Percentiles rank a stretch among this genome's conserved stretches.
phyloP scores from a whole-genome alignment of 1,139 yeast genomes.

The Geotrichum siamense region DNA sequence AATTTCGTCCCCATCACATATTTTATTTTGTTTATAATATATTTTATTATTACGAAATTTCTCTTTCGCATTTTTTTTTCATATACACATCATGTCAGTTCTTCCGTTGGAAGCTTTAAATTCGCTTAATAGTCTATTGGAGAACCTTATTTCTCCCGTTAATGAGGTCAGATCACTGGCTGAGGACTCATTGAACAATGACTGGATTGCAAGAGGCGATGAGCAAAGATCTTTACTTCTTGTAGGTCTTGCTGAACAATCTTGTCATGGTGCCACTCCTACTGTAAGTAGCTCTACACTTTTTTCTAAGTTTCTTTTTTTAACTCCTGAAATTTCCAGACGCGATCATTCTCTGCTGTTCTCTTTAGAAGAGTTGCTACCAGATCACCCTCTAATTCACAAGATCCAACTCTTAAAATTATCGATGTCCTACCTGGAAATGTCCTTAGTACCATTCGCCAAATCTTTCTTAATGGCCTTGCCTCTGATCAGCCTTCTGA shows the following conservation, averaged over 20 bases:
- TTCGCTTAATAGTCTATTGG: slow-evolving; percentile 52
- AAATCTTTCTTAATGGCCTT: slow-evolving; percentile 66
- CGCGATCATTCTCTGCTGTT: slow-evolving; percentile 69
- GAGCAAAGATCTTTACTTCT: slow-evolving; percentile 60
- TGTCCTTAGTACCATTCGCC: slow-evolving; percentile 57
- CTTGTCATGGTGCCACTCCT: slow-evolving; percentile 53
- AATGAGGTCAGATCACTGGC: slow-evolving; percentile 69
- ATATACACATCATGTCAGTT: slow-evolving; percentile 23
- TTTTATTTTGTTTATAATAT: no score
- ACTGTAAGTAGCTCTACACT: slow-evolving; percentile 33
- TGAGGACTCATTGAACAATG: slow-evolving; percentile 61
- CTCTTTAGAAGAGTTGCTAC: slow-evolving; percentile 81
- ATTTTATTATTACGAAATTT: not conserved
- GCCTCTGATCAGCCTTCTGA: slow-evolving; percentile 54
- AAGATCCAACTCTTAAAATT: slow-evolving; percentile 65
- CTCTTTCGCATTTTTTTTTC: no score
- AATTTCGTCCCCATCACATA: not conserved
- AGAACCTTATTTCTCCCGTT: slow-evolving; percentile 70
- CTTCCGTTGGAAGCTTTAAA: slow-evolving; percentile 56
- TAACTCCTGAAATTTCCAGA: slow-evolving; percentile 19
- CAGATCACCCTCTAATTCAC: slow-evolving; percentile 57
- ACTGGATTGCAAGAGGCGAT: slow-evolving; percentile 51
- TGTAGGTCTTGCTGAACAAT: slow-evolving; percentile 75
- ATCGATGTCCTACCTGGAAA: slow-evolving; percentile 60
- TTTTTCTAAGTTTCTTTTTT: not conserved